These are phyloP conservation scores for Celoporthe dispersa DNA, from an alignment of 2,329 filamentous ascomycete genomes.

Conservation along the genomic window DNA sequence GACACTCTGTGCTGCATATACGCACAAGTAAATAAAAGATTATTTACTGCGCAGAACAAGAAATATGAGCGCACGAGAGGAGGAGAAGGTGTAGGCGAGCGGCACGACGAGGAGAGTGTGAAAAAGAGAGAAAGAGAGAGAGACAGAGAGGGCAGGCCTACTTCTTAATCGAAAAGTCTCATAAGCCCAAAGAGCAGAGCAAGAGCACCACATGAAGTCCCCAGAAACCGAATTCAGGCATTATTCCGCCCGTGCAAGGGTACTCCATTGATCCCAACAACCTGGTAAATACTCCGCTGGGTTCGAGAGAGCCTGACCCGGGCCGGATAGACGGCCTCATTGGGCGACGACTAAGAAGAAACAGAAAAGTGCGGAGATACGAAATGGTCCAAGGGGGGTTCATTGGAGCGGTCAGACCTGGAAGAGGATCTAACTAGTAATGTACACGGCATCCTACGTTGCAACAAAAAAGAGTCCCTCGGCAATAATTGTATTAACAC, in stretches of 20 bases:
- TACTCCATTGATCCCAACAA: neutral
- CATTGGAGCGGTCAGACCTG: slow-evolving; percentile 4
- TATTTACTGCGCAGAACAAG: neutral
- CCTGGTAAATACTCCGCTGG: neutral
- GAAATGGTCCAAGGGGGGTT: neutral
- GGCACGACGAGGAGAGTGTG: neutral
- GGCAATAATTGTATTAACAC: neutral
- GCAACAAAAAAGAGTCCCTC: neutral
- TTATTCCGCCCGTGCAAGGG: neutral
- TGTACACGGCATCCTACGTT: neutral
- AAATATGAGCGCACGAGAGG: neutral
- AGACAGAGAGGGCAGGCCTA: neutral
- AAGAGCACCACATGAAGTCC: neutral
- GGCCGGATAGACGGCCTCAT: neutral
- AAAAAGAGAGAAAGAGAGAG: neutral
- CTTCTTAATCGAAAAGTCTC: neutral
- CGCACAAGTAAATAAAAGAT: neutral
- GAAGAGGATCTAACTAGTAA: neutral
- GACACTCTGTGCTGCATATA: neutral
- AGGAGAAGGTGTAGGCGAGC: neutral
- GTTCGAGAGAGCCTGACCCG: neutral
- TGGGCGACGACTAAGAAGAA: neutral
- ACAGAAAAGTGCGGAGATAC: neutral
- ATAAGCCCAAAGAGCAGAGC: neutral
- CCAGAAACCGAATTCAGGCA: neutral